These are phyloP conservation scores for Gracilaria gracilis DNA, from an alignment of 23 red algal species.

Conservation along the genomic window DNA sequence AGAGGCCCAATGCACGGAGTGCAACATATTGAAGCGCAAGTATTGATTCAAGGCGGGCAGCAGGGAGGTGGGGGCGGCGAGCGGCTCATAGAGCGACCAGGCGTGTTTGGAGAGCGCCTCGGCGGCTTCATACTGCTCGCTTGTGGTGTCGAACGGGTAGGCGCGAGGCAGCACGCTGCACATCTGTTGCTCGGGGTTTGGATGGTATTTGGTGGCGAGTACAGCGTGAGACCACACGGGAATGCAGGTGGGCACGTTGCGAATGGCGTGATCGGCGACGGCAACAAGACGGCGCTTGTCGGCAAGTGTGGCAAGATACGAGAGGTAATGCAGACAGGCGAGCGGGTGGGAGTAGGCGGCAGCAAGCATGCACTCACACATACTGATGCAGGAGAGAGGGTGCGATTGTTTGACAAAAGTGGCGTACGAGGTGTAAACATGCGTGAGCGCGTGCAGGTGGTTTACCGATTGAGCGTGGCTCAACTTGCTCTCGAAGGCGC, in stretches of 20 bases:
- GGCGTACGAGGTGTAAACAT: conserved; percentile 52
- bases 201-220: neutral
- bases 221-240: conserved; percentile 41
- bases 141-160: conserved; percentile 7
- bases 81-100: conserved; percentile 27
- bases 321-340: conserved; percentile 39
- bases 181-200: neutral
- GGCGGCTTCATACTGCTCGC: conserved; percentile 24
- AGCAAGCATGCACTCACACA: conserved; percentile 55
- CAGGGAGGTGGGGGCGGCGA: neutral
- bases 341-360: neutral
- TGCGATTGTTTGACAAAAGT: conserved; percentile 2
- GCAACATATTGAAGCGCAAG: conserved; percentile 42
- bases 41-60: neutral
- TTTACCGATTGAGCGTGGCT: neutral
- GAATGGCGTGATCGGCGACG: conserved; percentile 14
- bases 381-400: neutral
- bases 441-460: neutral
- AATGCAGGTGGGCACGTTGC: conserved; percentile 44
- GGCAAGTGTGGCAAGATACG: neutral
- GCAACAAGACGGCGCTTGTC: neutral
- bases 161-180: conserved; percentile 2
- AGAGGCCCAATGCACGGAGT: conserved; percentile 51
- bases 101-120: conserved; percentile 34
- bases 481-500: neutral